Evolutionary conservation across 345 rosid genomes (phyloP).

Genomic region (Lenwebbia sp.): DNA sequence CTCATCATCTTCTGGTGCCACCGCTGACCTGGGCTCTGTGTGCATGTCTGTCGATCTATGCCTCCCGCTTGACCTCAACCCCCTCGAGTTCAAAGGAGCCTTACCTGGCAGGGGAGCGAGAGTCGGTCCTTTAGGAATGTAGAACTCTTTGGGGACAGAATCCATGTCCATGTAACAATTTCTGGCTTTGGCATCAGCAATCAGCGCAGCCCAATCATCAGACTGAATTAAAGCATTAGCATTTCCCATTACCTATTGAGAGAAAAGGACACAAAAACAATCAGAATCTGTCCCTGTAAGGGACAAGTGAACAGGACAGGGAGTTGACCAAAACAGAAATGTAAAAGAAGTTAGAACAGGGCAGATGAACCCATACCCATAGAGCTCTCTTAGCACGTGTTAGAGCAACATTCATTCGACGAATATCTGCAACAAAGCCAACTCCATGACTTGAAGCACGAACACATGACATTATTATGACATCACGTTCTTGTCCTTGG

Average conservation of each 20-base stretch:
- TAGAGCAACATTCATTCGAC: slow-evolving; percentile 98
- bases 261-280: not conserved
- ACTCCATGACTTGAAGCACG: slow-evolving; percentile 95
- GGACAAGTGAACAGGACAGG: not conserved
- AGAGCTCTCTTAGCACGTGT: slow-evolving; percentile 96
- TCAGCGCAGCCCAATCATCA: slow-evolving; percentile 93
- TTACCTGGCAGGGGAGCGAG: slow-evolving; percentile 38
- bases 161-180: slow-evolving; percentile 92
- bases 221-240: slow-evolving; percentile 72
- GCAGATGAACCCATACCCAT: slow-evolving; percentile 53
- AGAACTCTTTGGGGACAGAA: slow-evolving; percentile 72
- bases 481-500: slow-evolving; percentile 99
- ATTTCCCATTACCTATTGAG: slow-evolving; percentile 87
- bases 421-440: slow-evolving; percentile 94
- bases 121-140: slow-evolving; percentile 35
- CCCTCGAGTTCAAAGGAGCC: slow-evolving; percentile 45
- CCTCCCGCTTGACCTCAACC: slow-evolving; percentile 64
- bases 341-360: not conserved
- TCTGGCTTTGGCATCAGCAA: slow-evolving; percentile 80
- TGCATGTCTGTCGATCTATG: slow-evolving; percentile 53
- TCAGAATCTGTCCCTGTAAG: not conserved
- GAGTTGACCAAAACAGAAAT: not conserved
- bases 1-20: slow-evolving; percentile 71
- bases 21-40: slow-evolving; percentile 58
- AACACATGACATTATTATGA: slow-evolving; percentile 97